Percentiles rank a stretch among this genome's conserved stretches.
These are phyloP conservation scores for Talaromyces verruculosus DNA, from an alignment of 2,329 filamentous ascomycete species.

Conservation along the genomic window DNA sequence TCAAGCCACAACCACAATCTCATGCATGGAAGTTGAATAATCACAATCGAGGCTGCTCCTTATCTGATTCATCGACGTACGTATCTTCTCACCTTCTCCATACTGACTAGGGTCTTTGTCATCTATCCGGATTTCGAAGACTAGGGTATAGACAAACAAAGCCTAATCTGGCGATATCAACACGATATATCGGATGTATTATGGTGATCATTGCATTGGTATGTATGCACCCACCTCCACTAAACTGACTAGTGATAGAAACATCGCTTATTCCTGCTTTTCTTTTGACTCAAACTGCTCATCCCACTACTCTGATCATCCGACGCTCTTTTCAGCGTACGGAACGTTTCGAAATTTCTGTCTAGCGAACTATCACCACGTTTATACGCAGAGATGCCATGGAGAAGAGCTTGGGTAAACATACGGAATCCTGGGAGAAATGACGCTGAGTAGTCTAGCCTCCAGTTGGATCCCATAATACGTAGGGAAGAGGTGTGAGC, in stretches of 20 bases:
- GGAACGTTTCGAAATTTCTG: not conserved
- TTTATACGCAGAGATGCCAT: not conserved
- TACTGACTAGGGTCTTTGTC: not conserved
- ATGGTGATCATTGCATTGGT: not conserved
- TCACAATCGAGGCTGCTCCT: not conserved
- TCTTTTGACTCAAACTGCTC: not conserved
- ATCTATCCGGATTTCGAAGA: not conserved
- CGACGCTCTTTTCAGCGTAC: not conserved
- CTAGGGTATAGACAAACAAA: not conserved
- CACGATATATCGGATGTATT: not conserved
- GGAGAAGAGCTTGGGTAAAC: not conserved
- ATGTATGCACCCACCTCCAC: not conserved
- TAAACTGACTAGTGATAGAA: not conserved
- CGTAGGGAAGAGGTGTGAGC: not conserved
- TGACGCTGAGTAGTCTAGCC: not conserved
- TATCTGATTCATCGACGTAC: not conserved
- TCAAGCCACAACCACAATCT: not conserved
- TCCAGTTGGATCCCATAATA: too few species aligned
- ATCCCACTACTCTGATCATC: not conserved
- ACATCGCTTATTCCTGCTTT: not conserved
- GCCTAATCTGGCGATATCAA: not conserved
- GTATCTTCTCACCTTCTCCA: not conserved
- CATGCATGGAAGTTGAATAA: not conserved
- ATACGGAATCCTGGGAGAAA: not conserved
- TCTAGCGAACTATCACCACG: not conserved